These are phyloP conservation scores for Lepiota brunneoincarnata DNA, from an alignment of 768 basidiomycete genomes.

Conservation along the genomic window DNA sequence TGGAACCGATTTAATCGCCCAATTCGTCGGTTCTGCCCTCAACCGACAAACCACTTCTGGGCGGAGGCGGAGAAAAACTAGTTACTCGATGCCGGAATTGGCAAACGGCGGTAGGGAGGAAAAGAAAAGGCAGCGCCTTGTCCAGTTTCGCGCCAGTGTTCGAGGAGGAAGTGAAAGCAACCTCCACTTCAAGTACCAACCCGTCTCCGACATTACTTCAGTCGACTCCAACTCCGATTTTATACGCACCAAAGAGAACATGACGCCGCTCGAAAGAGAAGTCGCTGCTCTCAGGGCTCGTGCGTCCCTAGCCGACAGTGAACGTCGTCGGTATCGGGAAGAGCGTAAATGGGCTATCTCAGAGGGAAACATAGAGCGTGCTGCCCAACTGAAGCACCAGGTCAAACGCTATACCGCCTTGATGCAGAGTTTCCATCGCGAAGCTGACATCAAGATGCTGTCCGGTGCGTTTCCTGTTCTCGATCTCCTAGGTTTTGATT, in stretches of 20 bases:
- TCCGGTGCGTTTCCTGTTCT: conserved; percentile 58
- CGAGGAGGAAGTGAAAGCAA: conserved; percentile 33
- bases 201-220: conserved; percentile 60
- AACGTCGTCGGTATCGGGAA: conserved; percentile 79
- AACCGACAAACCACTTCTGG: conserved; percentile 29
- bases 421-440: conserved; percentile 76
- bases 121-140: conserved; percentile 35
- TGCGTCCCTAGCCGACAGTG: conserved; percentile 79
- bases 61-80: conserved; percentile 26
- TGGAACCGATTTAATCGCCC: conserved; percentile 68
- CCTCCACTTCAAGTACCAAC: conserved; percentile 24
- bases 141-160: conserved; percentile 44
- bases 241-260: conserved; percentile 52
- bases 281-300: conserved; percentile 73
- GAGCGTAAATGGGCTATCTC: conserved; percentile 86
- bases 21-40: conserved; percentile 49
- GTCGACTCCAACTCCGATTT: conserved; percentile 69
- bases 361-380: conserved; percentile 72
- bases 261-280: conserved; percentile 70
- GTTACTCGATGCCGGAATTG: conserved; percentile 16
- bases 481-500: too few relatives aligned
- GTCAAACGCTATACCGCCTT: conserved; percentile 77
- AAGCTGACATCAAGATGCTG: conserved; percentile 68
- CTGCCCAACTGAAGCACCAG: conserved; percentile 80
- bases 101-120: conserved; percentile 16